Conservation (phyloP, 495 filamentous ascomycete species). For the Jackrogersella minutella region DNA sequence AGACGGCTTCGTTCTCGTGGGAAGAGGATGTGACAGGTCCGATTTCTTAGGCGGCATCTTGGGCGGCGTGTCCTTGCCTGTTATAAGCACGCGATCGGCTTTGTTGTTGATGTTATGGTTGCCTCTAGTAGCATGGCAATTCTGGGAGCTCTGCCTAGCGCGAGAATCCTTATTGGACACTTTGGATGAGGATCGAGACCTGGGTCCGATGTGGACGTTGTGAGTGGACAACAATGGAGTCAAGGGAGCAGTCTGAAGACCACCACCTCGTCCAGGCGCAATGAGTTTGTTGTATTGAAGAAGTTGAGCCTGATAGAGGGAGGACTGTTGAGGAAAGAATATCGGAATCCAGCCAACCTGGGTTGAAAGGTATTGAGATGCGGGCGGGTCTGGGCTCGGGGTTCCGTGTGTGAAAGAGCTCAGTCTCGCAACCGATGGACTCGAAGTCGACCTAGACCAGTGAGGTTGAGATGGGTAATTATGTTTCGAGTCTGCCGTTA, state of each 20-base stretch:
- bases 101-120: constrained; percentile 56
- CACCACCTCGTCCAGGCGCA: constrained; percentile 57
- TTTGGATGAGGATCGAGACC: constrained; percentile 61
- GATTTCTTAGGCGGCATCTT: constrained; percentile 61
- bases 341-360: constrained; percentile 57
- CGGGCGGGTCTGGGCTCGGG: constrained; percentile 14
- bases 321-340: constrained; percentile 59
- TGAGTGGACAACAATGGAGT: constrained; percentile 56
- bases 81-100: constrained; percentile 64
- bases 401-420: constrained; percentile 36
- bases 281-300: constrained; percentile 64
- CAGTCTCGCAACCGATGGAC: constrained; percentile 40
- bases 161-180: constrained; percentile 59
- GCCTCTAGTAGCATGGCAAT: constrained; percentile 68
- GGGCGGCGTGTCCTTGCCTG: constrained; percentile 55
- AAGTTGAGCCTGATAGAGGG: constrained; percentile 60
- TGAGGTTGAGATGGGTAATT: constrained; percentile 52
- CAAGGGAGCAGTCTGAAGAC: constrained; percentile 56
- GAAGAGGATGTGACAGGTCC: constrained; percentile 42
- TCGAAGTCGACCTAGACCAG: constrained; percentile 50
- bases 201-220: constrained; percentile 56
- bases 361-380: constrained; percentile 45
- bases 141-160: constrained; percentile 53
- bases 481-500: constrained; percentile 61
- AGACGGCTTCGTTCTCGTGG: constrained; percentile 48